Evolutionary conservation across 352 stramenopile genomes (phyloP), one percentile per base, ranked within the genome.

Genomic region (Phytophthora nicotianae): DNA sequence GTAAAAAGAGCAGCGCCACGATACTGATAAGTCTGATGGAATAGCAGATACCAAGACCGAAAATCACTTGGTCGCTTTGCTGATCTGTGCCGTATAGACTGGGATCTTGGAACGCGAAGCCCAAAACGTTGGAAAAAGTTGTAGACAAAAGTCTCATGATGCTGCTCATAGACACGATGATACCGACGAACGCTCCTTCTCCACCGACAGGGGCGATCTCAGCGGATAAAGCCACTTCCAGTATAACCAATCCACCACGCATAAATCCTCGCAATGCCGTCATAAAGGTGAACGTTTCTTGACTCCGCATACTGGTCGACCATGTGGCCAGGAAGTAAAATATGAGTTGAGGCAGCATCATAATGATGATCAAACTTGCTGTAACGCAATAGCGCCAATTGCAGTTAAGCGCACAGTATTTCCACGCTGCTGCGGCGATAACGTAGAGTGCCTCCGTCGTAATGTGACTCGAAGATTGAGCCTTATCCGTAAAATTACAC

Each of bases 181-280:
- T 48, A 6, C 82, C 82, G 0, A 87, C 41, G 6, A 81, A 78
- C 4, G 79, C 75, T 7, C 81, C 81, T 74, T 90, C 81, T 17
- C 68, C 77, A 23, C 73, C 75, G 1, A 71, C 62, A 8, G 76
- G 77, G 8, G 79, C 74, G 33, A 89, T 86, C 62, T 90, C 81
- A 1, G 82, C 69, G 1, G 65, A 65, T 24, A 86, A 56, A 11
- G 63, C 59, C 9, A 75, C 56, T 37, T 84, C 64, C 17, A 88
- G 5, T 1, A 81, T 62, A 10, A 86, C 45, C 7, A 87, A 63
- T 3, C 70, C 38, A 9, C 51, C 72, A 2, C 79, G 67, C n/a
- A 84, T 20, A 27, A 84, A 79, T 8, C 74, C 68, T 48, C 58
- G 58, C 0, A 86, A 47, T 5, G 78, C 64, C 20, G 54, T 65